Conservation (phyloP, 371 early-diverging fungal species). For the Nosema granulosis region DNA sequence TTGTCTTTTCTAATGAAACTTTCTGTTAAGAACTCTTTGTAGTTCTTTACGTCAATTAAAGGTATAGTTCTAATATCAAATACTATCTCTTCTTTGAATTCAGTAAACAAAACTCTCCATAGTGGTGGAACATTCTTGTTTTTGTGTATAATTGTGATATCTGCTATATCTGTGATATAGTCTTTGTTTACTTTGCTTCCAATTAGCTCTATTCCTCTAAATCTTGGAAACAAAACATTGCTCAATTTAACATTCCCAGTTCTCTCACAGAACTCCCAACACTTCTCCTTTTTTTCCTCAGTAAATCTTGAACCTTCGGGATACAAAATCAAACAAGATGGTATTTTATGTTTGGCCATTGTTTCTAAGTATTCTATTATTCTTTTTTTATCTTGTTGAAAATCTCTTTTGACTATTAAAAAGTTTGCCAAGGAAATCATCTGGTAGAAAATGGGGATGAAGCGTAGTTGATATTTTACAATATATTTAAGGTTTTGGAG, state of each 20-base stretch:
- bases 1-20: constrained; percentile 63
- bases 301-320: constrained; percentile 65
- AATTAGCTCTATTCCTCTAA: constrained; percentile 71
- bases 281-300: constrained; percentile 55
- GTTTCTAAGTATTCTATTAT: constrained; percentile 50
- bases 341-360: constrained; percentile 20
- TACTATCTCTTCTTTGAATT: constrained; percentile 38
- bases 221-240: constrained; percentile 74
- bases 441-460: constrained; percentile 63
- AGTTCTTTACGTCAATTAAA: constrained; percentile 37
- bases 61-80: constrained; percentile 32
- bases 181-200: constrained; percentile 22
- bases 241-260: constrained; percentile 69
- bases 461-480: constrained; percentile 53
- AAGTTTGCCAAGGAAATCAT: constrained; percentile 41
- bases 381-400: constrained; percentile 56
- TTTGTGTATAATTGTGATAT: constrained; percentile 61
- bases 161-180: constrained; percentile 51
- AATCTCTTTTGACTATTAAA: constrained; percentile 59
- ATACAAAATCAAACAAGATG: constrained; percentile 61
- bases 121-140: constrained; percentile 46
- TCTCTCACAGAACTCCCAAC: constrained; percentile 70
- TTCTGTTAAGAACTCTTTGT: constrained; percentile 52
- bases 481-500: constrained; percentile 55
- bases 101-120: constrained; percentile 36